Evolutionary conservation across 176 grass and related monocot genomes (phyloP), one percentile per base, ranked within the genome.

Genomic region (Lolium multiflorum): DNA sequence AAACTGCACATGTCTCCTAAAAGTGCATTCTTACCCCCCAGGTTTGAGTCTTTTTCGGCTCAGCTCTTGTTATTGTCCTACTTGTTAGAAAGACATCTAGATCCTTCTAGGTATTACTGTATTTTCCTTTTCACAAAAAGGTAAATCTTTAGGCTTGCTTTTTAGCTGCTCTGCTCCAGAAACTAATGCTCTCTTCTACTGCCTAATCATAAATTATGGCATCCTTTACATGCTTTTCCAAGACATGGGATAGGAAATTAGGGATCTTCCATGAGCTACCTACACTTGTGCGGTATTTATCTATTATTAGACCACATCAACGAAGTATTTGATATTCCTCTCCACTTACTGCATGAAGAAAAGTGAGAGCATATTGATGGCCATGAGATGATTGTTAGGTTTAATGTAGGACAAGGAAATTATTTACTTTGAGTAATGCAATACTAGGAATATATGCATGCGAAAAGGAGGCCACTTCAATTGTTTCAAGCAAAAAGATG

Each of bases 391-490:
- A 9, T 90, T 41, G 63, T 86, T 77, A 91, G 55, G 86, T 90
- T 46, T 15, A 80, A 74, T 92, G 58, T 66, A 82, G 85, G 71
- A 71, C 65, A 82, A 83, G 54, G 61, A 78, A 86, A 84, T 72
- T 64, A 81, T 73, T 66, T 80, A 64, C 61, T 67, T 82, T 76
- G 84, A 84, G 74, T 86, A 87, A 93, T 84, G 82, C 51, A 86
- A 86, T 96, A 88, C 91, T 93, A 96, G 94, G 91, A 96, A 97
- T 94, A 90, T 91, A 89, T 90, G 91, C 93, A 93, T 87, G 73
- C 72, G 86, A 78, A 96, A 84, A 71, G 37, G 37, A 87, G 41
- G 55, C 70, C 75, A 82, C 74, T 67, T 79, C n/a, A 84, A 86
- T 92, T 76, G 80, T 88, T 89, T 84, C 64, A 77, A 80, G 82